Conservation (phyloP, 2,329 filamentous ascomycete species). For the Fusarium napiforme region DNA sequence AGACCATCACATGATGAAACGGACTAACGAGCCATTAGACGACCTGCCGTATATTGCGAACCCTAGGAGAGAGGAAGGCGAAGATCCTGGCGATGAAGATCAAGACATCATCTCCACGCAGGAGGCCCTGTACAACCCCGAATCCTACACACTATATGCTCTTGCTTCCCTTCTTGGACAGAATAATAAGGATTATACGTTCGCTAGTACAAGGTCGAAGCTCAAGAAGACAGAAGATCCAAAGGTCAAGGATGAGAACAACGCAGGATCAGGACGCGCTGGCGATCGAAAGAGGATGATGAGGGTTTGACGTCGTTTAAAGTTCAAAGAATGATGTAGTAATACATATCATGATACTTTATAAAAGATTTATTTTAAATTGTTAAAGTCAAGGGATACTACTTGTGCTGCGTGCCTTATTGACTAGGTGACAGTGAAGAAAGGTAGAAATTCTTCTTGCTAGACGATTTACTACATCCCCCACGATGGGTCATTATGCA, state of each 20-base stretch:
- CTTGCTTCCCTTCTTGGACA: not conserved
- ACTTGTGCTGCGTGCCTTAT: not conserved
- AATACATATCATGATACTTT: not conserved
- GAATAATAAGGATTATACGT: not conserved
- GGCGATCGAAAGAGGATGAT: not conserved
- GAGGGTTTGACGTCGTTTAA: not conserved
- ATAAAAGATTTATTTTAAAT: rapidly evolving
- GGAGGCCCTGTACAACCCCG: not conserved
- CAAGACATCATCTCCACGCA: not conserved
- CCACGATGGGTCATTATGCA: rapidly evolving
- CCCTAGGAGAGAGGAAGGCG: not conserved
- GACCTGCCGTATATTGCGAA: not conserved
- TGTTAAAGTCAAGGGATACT: rapidly evolving
- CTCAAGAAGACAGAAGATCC: too few relatives aligned
- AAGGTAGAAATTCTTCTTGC: too few relatives aligned
- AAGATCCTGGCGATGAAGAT: not conserved
- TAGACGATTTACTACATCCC: too few relatives aligned
- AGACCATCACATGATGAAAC: rapidly evolving
- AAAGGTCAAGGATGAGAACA: not conserved
- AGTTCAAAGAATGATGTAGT: not conserved
- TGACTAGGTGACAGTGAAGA: rapidly evolving
- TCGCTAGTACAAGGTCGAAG: not conserved
- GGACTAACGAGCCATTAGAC: not conserved
- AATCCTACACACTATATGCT: not conserved
- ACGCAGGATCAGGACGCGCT: not conserved